These are phyloP conservation scores for Colletotrichum sp. DNA, from an alignment of 2,329 filamentous ascomycete species.

Conservation along the genomic window DNA sequence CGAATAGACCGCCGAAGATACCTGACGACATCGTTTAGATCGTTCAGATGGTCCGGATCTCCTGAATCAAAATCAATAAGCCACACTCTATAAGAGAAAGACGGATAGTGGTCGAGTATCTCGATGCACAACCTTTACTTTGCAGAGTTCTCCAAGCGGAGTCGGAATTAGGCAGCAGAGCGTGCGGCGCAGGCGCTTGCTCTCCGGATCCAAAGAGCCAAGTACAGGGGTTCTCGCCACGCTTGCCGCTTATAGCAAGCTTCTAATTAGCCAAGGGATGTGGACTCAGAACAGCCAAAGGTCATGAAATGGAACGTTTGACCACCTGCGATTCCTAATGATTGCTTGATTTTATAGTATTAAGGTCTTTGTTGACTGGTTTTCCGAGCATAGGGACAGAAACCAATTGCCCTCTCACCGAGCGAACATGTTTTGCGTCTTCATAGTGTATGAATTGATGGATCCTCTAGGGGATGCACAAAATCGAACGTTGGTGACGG, in stretches of 20 bases:
- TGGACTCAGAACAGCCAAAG: not conserved
- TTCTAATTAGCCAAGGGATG: not conserved
- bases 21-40: not conserved
- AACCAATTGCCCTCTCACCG: not conserved
- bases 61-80: not conserved
- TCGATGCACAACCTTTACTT: not conserved
- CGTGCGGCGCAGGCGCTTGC: not conserved
- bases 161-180: not conserved
- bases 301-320: not conserved
- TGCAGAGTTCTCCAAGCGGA: not conserved
- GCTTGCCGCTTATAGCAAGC: not conserved
- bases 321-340: not conserved
- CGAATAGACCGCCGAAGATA: not conserved
- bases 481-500: not conserved
- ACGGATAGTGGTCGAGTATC: not conserved
- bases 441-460: not conserved
- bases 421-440: not conserved
- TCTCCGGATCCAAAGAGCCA: not conserved
- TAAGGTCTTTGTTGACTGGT: accelerated
- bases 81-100: not conserved
- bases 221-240: not conserved
- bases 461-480: not conserved
- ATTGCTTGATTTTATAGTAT: not conserved
- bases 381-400: not conserved
- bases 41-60: not conserved